phyloP scores from a whole-genome alignment of 805 yeast genomes.

The Teunomyces tritomae region DNA sequence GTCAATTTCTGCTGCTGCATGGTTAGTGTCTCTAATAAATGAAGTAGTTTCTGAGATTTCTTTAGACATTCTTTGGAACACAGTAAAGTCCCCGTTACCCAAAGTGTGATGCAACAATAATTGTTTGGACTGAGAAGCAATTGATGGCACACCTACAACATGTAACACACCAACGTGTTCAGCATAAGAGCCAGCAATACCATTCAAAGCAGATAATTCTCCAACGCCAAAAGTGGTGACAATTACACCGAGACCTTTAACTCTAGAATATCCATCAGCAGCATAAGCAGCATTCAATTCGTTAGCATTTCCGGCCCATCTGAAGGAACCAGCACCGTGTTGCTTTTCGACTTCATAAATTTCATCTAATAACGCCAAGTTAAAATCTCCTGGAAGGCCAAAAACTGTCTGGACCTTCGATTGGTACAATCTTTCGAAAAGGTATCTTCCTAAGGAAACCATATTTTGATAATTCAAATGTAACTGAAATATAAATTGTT shows the following conservation, averaged over 20 bases:
- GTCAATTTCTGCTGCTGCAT: conserved; percentile 73
- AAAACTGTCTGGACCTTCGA: conserved; percentile 67
- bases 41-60: conserved; percentile 67
- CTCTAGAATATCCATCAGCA: conserved; percentile 84
- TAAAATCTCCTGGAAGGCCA: conserved; percentile 84
- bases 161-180: conserved; percentile 86
- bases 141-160: conserved; percentile 83
- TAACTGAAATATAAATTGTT: neutral
- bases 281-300: conserved; percentile 87
- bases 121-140: conserved; percentile 68
- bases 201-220: conserved; percentile 79
- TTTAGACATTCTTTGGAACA: conserved; percentile 75
- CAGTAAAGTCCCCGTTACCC: conserved; percentile 80
- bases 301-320: conserved; percentile 91
- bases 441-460: conserved; percentile 68
- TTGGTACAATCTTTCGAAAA: conserved; percentile 77
- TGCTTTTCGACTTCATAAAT: conserved; percentile 66
- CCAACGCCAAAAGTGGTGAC: conserved; percentile 92
- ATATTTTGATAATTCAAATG: neutral
- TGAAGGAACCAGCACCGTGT: conserved; percentile 29
- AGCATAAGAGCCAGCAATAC: conserved; percentile 85
- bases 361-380: conserved; percentile 66
- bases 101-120: conserved; percentile 77
- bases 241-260: conserved; percentile 71
- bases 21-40: conserved; percentile 57